Conservation (phyloP, 106 monocot genomes). For the Dendrobium officinale region DNA sequence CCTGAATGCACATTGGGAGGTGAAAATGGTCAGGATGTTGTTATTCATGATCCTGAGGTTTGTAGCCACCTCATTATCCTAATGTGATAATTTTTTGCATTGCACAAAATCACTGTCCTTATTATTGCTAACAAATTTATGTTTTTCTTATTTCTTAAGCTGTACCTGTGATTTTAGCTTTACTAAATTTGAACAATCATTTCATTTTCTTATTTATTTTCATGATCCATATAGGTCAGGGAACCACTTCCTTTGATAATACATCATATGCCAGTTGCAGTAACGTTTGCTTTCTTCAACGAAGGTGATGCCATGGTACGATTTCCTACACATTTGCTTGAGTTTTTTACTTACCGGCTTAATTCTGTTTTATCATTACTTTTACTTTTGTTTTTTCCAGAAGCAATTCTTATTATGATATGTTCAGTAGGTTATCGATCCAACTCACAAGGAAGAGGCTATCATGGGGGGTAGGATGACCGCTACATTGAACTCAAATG, state of each 20-base stretch:
- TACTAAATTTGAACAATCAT: neutral
- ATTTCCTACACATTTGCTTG: neutral
- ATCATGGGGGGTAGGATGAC: constrained; percentile 90
- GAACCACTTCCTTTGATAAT: constrained; percentile 81
- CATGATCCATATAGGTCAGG: constrained; percentile 48
- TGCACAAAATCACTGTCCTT: neutral
- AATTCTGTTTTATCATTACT: neutral
- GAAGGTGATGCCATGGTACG: constrained; percentile 83
- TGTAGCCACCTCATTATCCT: neutral
- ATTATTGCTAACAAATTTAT: neutral
- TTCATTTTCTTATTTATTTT: constrained; percentile 3
- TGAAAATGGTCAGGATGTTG: constrained; percentile 71
- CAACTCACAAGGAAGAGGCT: constrained; percentile 74
- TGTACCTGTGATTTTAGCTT: neutral
- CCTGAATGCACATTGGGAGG: constrained; percentile 89
- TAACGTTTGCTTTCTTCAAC: constrained; percentile 88
- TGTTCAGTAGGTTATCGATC: constrained; percentile 71
- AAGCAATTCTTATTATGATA: neutral
- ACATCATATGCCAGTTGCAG: constrained; percentile 90
- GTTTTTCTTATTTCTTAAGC: neutral
- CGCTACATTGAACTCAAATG: constrained; percentile 73
- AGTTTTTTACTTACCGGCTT: constrained; percentile 1
- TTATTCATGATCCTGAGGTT: constrained; percentile 86
- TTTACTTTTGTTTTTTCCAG: neutral
- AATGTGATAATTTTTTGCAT: neutral